phyloP scores from a whole-genome alignment of 2,329 filamentous ascomycete genomes.

The Penicillium griseofulvum region DNA sequence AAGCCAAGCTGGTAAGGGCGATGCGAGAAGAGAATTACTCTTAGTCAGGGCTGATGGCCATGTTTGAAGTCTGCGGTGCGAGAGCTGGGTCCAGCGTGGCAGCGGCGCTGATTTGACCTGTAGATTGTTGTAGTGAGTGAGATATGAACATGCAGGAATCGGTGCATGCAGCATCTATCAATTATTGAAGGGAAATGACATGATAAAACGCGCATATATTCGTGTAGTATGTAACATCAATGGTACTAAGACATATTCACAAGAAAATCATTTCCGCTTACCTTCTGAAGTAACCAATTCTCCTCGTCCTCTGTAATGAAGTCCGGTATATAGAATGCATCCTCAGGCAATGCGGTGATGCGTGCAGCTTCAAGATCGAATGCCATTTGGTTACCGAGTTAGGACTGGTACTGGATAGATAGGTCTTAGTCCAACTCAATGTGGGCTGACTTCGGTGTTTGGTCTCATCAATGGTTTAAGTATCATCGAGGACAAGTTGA shows the following conservation, averaged over 20 bases:
- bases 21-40: constrained; percentile 69
- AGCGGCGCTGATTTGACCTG: constrained; percentile 60
- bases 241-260: not conserved
- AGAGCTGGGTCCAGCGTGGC: constrained; percentile 80
- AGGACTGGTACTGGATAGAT: not conserved
- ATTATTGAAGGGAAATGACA: not conserved
- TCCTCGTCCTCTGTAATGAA: constrained; percentile 81
- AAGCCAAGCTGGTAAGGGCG: constrained; percentile 72
- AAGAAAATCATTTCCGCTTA: constrained; percentile 31
- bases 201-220: not conserved
- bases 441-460: not conserved
- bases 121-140: constrained; percentile 3
- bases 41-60: constrained; percentile 81
- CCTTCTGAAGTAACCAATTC: constrained; percentile 66
- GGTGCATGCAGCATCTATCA: not conserved
- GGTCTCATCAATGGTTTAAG: not conserved
- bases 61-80: constrained; percentile 85
- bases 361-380: constrained; percentile 29
- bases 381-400: constrained; percentile 6
- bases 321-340: constrained; percentile 78
- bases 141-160: not conserved
- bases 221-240: not conserved
- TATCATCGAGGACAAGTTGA: not conserved
- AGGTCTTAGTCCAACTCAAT: not conserved
- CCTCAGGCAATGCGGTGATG: constrained; percentile 33